Percentiles rank a stretch among this genome's conserved stretches.
These are phyloP conservation scores for Eimeria acervulina DNA, from an alignment of 169 alveolate species.

Conservation along the genomic window DNA sequence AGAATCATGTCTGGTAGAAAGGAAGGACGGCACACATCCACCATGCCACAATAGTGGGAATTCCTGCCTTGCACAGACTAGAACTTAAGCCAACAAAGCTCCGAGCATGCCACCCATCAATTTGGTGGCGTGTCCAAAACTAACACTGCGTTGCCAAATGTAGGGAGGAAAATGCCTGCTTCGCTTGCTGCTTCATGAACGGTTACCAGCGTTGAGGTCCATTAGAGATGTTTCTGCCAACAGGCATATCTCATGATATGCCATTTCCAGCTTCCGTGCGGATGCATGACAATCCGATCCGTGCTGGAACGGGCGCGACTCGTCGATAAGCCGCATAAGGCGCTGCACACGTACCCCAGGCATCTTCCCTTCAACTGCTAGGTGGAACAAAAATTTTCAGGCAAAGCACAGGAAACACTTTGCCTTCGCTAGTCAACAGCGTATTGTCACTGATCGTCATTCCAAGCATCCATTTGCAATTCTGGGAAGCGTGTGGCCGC, in stretches of 20 bases:
- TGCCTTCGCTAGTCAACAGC: not conserved
- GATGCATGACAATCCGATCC: conserved; percentile 51
- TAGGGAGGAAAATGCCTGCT: not conserved
- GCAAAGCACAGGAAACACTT: not conserved
- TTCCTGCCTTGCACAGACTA: not conserved
- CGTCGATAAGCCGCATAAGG: conserved; percentile 69
- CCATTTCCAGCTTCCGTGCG: conserved; percentile 48
- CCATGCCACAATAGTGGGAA: not conserved
- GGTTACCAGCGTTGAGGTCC: conserved; percentile 69
- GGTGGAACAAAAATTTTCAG: not conserved
- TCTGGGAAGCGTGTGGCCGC: not conserved
- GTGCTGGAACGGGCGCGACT: conserved; percentile 65
- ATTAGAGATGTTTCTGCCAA: conserved; percentile 65
- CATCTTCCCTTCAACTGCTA: not conserved
- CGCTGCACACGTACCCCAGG: conserved; percentile 68
- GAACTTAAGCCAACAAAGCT: not conserved
- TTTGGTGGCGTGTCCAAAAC: not conserved
- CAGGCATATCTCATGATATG: conserved; percentile 55
- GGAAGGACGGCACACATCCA: not conserved
- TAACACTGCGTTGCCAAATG: not conserved
- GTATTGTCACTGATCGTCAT: not conserved
- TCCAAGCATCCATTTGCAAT: not conserved
- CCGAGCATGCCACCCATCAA: not conserved
- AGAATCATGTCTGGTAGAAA: conserved; percentile 51
- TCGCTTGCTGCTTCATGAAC: not conserved